Evolutionary conservation across 129 eudicot genomes (phyloP).

Genomic region (Saussurea involucrata): DNA sequence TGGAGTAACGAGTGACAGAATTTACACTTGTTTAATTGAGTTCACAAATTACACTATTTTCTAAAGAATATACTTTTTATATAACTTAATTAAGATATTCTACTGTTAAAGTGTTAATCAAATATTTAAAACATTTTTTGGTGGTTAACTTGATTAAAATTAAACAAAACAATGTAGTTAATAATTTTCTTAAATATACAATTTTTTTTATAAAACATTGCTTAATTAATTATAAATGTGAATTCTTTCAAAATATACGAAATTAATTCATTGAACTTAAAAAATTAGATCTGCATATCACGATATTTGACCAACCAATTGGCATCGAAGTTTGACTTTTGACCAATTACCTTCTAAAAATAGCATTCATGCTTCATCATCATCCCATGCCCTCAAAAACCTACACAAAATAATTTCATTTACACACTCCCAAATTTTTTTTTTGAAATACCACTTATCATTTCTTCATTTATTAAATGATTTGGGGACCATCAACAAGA

Average conservation of each 20-base stretch:
- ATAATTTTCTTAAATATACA: not conserved
- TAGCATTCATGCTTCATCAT: slow-evolving; percentile 24
- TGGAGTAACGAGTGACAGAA: too few species aligned
- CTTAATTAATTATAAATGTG: not conserved
- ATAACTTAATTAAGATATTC: too few species aligned
- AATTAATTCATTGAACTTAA: not conserved
- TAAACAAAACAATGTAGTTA: not conserved
- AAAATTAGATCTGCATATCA: slow-evolving; percentile 6
- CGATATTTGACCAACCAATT: slow-evolving; percentile 6
- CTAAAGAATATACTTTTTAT: too few species aligned
- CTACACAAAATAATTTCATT: slow-evolving; percentile 23
- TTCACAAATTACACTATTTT: too few species aligned
- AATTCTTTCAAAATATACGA: not conserved
- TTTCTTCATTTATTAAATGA: not conserved
- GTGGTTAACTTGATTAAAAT: not conserved
- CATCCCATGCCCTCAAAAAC: slow-evolving; percentile 20
- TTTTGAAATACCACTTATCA: not conserved
- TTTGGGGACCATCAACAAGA: too few species aligned
- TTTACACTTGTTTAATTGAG: too few species aligned
- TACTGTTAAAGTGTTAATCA: too few species aligned
- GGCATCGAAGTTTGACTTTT: slow-evolving; percentile 9
- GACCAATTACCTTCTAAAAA: slow-evolving; percentile 14
- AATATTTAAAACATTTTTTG: too few species aligned
- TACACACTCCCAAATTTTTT: not conserved
- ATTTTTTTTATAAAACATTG: not conserved